These are phyloP conservation scores for Kingdonia uniflora DNA, from an alignment of 164 flowering plant genomes.

Conservation along the genomic window DNA sequence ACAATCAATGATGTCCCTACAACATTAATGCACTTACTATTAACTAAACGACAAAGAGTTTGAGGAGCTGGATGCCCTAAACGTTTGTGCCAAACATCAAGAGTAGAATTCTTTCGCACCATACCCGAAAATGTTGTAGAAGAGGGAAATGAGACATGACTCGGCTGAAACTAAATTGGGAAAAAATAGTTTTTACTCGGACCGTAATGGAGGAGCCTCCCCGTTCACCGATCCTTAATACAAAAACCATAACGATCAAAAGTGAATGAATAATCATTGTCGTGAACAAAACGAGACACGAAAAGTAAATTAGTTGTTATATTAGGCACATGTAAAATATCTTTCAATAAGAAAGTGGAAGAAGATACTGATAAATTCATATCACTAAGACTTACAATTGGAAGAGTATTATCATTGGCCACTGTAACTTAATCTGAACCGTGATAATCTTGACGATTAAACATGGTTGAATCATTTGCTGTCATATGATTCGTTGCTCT, in stretches of 20 bases:
- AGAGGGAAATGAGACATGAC: background rate
- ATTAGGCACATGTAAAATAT: no score
- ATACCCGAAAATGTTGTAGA: background rate
- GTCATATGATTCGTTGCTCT: no score
- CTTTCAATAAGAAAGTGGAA: no score
- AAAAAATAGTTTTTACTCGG: background rate
- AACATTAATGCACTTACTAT: background rate
- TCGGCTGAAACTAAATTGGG: background rate
- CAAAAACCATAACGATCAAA: background rate
- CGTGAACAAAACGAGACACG: background rate
- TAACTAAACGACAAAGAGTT: background rate
- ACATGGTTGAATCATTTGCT: no score
- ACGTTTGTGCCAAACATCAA: background rate
- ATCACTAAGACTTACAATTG: no score
- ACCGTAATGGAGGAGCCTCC: background rate
- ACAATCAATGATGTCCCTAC: background rate
- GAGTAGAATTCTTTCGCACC: background rate
- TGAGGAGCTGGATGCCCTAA: background rate
- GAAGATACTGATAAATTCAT: no score
- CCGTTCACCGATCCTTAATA: background rate
- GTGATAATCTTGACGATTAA: no score
- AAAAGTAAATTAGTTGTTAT: no score
- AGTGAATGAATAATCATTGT: background rate
- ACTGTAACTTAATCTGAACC: no score
- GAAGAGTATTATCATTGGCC: background rate